Percentiles rank a stretch among this genome's conserved stretches.
Evolutionary conservation across 2,329 filamentous ascomycete species (phyloP).

Genomic region (Parastagonospora nodorum): DNA sequence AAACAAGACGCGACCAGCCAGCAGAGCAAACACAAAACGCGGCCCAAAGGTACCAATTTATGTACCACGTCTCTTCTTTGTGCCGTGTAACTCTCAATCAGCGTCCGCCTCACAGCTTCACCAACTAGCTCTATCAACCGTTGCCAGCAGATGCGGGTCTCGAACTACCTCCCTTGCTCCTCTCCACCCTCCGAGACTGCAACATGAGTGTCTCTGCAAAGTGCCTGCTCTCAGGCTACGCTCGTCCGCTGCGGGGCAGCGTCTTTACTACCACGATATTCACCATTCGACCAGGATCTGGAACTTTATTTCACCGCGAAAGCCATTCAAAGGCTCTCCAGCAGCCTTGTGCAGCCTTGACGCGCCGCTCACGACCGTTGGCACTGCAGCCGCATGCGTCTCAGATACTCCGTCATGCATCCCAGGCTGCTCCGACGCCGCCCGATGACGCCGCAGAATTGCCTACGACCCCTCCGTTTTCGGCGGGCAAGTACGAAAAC

Average conservation of each 20-base stretch:
- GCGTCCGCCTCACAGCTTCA: constrained; percentile 16
- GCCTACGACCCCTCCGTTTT: constrained; percentile 42
- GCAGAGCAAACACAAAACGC: constrained; percentile 8
- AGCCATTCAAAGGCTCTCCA: background rate
- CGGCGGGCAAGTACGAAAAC: constrained; percentile 65
- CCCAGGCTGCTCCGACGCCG: constrained; percentile 38
- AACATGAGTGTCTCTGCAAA: constrained; percentile 38
- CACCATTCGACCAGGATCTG: constrained; percentile 20
- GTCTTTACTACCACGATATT: constrained; percentile 15
- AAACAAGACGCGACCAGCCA: constrained; percentile 18
- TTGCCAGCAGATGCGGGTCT: constrained; percentile 42
- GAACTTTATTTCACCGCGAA: constrained; percentile 8
- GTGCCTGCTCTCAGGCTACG: constrained; percentile 30
- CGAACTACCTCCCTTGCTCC: constrained; percentile 24
- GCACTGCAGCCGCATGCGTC: constrained; percentile 38
- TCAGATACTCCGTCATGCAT: constrained; percentile 30
- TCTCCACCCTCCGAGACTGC: constrained; percentile 22
- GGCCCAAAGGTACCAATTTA: constrained; percentile 29
- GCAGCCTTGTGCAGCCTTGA: constrained; percentile 26
- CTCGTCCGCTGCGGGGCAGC: constrained; percentile 27
- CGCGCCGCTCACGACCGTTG: constrained; percentile 29
- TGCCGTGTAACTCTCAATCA: constrained; percentile 13
- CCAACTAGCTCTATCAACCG: constrained; percentile 11
- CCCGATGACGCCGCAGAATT: constrained; percentile 38
- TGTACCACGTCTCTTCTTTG: constrained; percentile 27